phyloP scores from a whole-genome alignment of 139 green algal species.

The Chara braunii region DNA sequence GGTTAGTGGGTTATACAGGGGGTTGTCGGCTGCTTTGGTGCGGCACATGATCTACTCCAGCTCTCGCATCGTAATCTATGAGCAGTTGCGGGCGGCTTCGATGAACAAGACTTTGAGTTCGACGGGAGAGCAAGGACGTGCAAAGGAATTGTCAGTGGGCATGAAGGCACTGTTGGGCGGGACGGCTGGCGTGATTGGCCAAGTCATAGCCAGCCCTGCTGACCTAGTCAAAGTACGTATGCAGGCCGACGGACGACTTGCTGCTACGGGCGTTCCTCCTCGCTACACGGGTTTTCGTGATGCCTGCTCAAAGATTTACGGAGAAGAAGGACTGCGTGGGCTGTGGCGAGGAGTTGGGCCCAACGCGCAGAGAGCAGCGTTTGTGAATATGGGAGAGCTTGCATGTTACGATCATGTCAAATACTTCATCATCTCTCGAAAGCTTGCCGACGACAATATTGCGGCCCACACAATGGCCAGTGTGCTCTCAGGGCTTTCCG shows the following conservation, averaged over 20 bases:
- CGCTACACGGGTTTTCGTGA: constrained; percentile 37
- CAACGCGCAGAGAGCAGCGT: constrained; percentile 56
- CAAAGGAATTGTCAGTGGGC: not conserved
- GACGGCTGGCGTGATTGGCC: constrained; percentile 49
- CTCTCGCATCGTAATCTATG: constrained; percentile 15
- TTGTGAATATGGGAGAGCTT: constrained; percentile 67
- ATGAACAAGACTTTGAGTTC: too few relatives aligned
- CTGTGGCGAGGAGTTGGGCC: constrained; percentile 54
- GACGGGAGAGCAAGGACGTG: too few relatives aligned
- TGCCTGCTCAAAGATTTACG: not conserved
- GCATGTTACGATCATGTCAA: constrained; percentile 53
- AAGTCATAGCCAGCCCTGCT: constrained; percentile 54
- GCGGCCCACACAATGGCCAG: constrained; percentile 43
- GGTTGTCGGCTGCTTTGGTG: constrained; percentile 5
- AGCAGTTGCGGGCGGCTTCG: constrained; percentile 1
- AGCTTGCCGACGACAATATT: not conserved
- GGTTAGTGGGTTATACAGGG: constrained; percentile 5
- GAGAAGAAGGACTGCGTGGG: constrained; percentile 45
- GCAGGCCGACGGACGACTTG: constrained; percentile 44
- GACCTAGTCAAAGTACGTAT: constrained; percentile 62
- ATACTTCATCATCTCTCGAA: not conserved
- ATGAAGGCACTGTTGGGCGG: constrained; percentile 42
- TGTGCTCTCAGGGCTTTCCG: constrained; percentile 41
- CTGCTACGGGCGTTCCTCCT: constrained; percentile 46
- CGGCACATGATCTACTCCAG: constrained; percentile 6